A percentile compares a stretch with the other conserved stretches of the same genome.
Evolutionary conservation across 2,329 filamentous ascomycete genomes (phyloP).

Genomic region (Sporothrix brasiliensis): DNA sequence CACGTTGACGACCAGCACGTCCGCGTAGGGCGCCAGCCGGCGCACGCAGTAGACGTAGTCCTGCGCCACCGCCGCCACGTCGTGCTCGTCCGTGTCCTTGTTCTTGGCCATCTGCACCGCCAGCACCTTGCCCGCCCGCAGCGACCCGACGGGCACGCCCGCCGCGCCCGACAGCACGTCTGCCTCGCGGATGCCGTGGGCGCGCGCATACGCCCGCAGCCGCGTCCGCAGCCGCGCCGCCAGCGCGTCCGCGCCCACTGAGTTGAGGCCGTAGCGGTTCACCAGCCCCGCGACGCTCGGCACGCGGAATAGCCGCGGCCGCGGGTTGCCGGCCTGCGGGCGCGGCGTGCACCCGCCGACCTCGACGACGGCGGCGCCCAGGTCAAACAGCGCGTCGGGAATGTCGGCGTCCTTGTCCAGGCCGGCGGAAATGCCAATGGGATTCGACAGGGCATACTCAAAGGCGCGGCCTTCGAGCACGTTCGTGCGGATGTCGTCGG

Average conservation of each 20-base stretch:
- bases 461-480: slow-evolving; percentile 64
- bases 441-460: slow-evolving; percentile 73
- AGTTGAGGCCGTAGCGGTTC: slow-evolving; percentile 96
- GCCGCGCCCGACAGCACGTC: slow-evolving; percentile 72
- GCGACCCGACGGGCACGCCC: slow-evolving; percentile 78
- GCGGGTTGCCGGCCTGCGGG: slow-evolving; percentile 86
- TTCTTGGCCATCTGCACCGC: slow-evolving; percentile 97
- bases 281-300: slow-evolving; percentile 83
- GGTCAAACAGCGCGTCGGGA: slow-evolving; percentile 77
- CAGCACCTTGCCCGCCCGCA: slow-evolving; percentile 74
- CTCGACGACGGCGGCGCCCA: slow-evolving; percentile 86
- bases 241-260: slow-evolving; percentile 83
- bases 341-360: slow-evolving; percentile 86
- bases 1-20: slow-evolving; percentile 97
- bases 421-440: slow-evolving; percentile 91
- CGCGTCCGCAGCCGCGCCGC: slow-evolving; percentile 77
- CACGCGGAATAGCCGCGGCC: slow-evolving; percentile 84
- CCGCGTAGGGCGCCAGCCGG: slow-evolving; percentile 81
- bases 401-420: slow-evolving; percentile 94
- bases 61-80: slow-evolving; percentile 78
- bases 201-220: slow-evolving; percentile 74
- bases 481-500: slow-evolving; percentile 45
- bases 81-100: slow-evolving; percentile 82
- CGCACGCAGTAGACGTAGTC: slow-evolving; percentile 90
- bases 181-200: slow-evolving; percentile 69